Evolutionary conservation across 352 stramenopile species (phyloP).

Genomic region (Phytophthora lateralis): DNA sequence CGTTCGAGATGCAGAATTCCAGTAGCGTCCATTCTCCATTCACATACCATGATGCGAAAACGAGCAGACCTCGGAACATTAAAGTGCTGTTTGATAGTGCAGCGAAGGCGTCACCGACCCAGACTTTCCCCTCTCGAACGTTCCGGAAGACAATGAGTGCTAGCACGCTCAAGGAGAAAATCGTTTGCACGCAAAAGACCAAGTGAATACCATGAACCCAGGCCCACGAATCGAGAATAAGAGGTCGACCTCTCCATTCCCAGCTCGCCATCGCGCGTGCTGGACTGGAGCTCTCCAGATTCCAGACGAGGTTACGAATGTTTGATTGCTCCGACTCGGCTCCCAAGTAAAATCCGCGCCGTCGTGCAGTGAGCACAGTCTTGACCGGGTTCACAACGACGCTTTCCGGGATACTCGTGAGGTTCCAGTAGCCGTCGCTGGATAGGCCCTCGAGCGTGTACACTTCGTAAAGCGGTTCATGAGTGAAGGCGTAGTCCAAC

Average conservation of each 20-base stretch:
- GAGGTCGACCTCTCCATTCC: conserved; percentile 27
- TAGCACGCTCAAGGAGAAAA: conserved; percentile 42
- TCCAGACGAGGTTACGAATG: conserved; percentile 45
- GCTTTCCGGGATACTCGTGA: conserved; percentile 34
- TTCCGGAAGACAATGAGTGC: conserved; percentile 42
- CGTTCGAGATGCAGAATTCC: conserved; percentile 49
- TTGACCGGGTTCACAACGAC: conserved; percentile 27
- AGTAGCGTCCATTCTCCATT: conserved; percentile 51
- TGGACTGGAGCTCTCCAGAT: conserved; percentile 17
- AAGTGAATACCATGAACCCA: conserved; percentile 58
- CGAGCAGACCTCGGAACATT: conserved; percentile 35
- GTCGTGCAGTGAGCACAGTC: conserved; percentile 29
- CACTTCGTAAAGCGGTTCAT: conserved; percentile 35
- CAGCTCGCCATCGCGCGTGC: conserved; percentile 30
- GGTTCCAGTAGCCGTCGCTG: conserved; percentile 35
- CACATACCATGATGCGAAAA: conserved; percentile 47
- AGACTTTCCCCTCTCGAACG: conserved; percentile 37
- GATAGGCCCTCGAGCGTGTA: conserved; percentile 30
- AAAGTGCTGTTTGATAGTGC: conserved; percentile 41
- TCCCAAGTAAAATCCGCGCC: conserved; percentile 47
- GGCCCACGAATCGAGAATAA: conserved; percentile 50
- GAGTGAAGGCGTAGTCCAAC: conserved; percentile 44
- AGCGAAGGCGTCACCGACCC: conserved; percentile 49
- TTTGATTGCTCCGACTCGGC: conserved; percentile 49
- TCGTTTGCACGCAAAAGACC: conserved; percentile 39